Base-by-base conservation (phyloP, 78 protist species). In the Mantamonas sphyraenae region DNA sequence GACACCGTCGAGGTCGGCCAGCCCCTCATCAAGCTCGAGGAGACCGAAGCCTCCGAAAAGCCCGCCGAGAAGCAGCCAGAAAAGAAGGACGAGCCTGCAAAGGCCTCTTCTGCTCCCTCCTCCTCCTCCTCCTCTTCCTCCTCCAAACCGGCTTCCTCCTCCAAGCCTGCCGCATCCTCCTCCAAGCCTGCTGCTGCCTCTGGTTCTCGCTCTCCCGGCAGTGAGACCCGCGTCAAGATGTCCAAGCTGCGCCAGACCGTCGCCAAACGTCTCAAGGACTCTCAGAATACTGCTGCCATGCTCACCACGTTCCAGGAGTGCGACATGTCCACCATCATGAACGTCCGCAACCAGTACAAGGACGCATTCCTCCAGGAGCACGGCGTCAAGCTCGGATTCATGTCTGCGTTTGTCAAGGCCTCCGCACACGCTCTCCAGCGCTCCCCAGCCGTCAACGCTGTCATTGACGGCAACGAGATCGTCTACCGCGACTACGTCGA, bases 251-350 rank as follows among this genome's bases (percentile, higher is more conserved):
- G 98, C 40, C 68, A 61, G 74, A 71, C 90, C 64, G 90, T 88
- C 10, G 97, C 97, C 24, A 88, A 87, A 83, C 74, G 97, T 10
- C 83, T 95, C 55, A 95, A 95, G 90, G 95, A 84, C 9, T 61
- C 97, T 24, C 97, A 96, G 77, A 89, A 92, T 79, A 88, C 93
- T 17, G 80, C 84, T 10, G 99, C 99, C 28, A 69, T 80, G 90
- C 93, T 96, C 64, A 96, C 99, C 56, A 96, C 99, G 34, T 96
- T 94, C 92, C 85, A 96, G 64, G 97, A 96, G 74, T 68, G 91
- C 51, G 98, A 96, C 84, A 90, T 96, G 97, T 43, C 68, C 59
- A 33, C 42, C 56, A 63, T 93, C 55, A 90, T 82, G 81, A 76
- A 55, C 57, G 35, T 96, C 74, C 84, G 99, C 57, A 83, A 74